Base-by-base conservation (phyloP, 306 rosid genomes). In the Trifolium repens region DNA sequence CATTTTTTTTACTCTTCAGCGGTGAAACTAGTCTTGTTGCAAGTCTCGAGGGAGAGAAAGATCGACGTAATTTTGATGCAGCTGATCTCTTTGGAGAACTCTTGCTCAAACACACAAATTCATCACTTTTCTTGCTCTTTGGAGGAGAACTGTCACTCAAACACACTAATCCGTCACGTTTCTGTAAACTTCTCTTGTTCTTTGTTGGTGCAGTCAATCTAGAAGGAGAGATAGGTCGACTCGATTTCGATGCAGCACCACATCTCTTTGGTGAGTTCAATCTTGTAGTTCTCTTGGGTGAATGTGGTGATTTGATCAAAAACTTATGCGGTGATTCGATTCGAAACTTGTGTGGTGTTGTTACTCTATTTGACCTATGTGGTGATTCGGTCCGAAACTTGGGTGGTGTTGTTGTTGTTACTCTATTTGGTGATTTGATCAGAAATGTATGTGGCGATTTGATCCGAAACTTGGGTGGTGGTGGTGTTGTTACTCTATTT, bases 1-100 rank as follows among this genome's bases (percentile, higher is more conserved):
- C 76, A 68, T 57, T 76, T 84, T 82, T 94, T 78, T 82, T 87
- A 82, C 89, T 82, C 82, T 84, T 91, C 77, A 88, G 65, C 27
- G 98, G 98, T 50, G 96, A 89, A 69, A 84, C 91, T 77, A 94
- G 79, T 71, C 90, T 91, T 30, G 80, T 85, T 10, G 91, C 94
- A 79, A 91, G 43, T 82, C 96, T 91, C 13, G 97, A 91, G 11
- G 98, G 98, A 22, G 98, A 94, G 77, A 94, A 90, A 19, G 98
- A 91, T 65, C 91, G 78, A 5, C 91, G 85, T 34, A 91, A 83
- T 59, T 88, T 91, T 1, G 96, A 83, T 7, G 87, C 88, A 59
- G 88, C 66, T 0, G 93, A 86, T 84, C 81, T 84, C 86, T 87
- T 94, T 3, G 91, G 92, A 58, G 97, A 91, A 69, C 65, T 81